Evolutionary conservation across 2,329 filamentous ascomycete genomes (phyloP).

Genomic region (Akanthomyces lecanii): DNA sequence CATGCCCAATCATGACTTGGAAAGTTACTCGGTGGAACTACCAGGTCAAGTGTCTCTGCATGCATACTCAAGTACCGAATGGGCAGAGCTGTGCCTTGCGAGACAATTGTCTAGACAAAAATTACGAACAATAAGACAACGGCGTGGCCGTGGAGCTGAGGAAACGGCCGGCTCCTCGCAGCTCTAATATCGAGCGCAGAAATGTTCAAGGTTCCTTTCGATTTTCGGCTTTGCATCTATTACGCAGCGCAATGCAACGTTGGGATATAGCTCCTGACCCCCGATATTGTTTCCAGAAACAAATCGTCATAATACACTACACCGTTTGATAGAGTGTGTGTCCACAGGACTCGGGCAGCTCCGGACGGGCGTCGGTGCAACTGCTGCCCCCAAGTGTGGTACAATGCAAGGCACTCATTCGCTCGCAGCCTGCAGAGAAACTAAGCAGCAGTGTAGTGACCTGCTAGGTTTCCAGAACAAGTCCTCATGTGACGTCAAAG

Average conservation of each 20-base stretch:
- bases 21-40: no score
- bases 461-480: not conserved
- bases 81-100: no score
- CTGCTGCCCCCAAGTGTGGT: not conserved
- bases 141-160: no score
- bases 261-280: not conserved
- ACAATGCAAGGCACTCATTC: not conserved
- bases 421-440: not conserved
- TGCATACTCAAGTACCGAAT: no score
- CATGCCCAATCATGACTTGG: not conserved
- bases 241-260: not conserved
- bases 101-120: no score
- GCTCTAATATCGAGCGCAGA: no score
- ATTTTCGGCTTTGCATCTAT: not conserved
- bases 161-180: no score
- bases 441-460: no score
- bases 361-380: not conserved
- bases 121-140: no score
- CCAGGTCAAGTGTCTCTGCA: no score
- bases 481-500: not conserved
- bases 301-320: not conserved
- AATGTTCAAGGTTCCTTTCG: no score
- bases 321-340: not conserved
- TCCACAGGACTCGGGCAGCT: not conserved
- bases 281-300: not conserved